Conservation (phyloP, 129 eudicot genomes). For the Pulicaria dysenterica region DNA sequence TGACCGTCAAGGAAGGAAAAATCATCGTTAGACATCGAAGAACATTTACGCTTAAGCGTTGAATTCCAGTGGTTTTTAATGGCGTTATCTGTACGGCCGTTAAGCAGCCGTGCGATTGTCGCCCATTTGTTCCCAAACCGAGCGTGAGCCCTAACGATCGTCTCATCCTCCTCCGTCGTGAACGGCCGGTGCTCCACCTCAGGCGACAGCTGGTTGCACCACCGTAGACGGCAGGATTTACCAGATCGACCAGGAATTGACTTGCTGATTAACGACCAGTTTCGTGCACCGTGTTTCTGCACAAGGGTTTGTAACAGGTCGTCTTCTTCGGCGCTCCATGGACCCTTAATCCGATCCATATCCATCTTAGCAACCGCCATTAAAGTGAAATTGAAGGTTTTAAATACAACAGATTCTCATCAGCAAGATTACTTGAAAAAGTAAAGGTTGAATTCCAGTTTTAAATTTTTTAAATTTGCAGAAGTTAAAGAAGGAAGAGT, state of each 20-base stretch:
- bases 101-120: constrained; percentile 66
- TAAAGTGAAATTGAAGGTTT: not conserved
- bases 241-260: constrained; percentile 79
- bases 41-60: constrained; percentile 60
- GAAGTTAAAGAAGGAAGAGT: not conserved
- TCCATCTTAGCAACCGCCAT: constrained; percentile 41
- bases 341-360: constrained; percentile 77
- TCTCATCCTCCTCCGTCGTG: constrained; percentile 64
- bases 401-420: not conserved
- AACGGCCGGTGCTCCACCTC: constrained; percentile 74
- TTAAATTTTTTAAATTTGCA: not conserved
- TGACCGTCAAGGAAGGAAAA: constrained; percentile 41
- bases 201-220: constrained; percentile 95
- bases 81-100: constrained; percentile 84
- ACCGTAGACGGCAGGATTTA: constrained; percentile 78
- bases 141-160: constrained; percentile 66
- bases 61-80: constrained; percentile 89
- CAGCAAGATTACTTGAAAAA: no score
- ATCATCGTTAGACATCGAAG: constrained; percentile 60
- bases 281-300: constrained; percentile 65
- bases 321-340: constrained; percentile 91
- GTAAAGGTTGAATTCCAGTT: no score
- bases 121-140: constrained; percentile 86
- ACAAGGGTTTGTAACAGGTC: constrained; percentile 47
- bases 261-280: constrained; percentile 71